Conservation (phyloP, 2,329 filamentous ascomycete species). For the Annulohypoxylon truncatum region DNA sequence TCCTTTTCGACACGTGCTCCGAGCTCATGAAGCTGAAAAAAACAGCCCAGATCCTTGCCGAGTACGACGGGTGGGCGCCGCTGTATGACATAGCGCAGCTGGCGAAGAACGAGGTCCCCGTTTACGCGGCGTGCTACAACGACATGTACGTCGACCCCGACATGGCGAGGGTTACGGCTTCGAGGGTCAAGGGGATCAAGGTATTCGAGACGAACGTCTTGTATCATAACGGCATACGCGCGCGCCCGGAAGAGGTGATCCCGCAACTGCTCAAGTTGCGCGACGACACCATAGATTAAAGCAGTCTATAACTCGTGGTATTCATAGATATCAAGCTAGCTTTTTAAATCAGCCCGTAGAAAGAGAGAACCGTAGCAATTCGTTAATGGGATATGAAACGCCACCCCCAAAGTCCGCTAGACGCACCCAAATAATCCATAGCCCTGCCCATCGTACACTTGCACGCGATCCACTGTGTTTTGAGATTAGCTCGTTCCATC, state of each 20-base stretch:
- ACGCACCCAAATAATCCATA: not conserved
- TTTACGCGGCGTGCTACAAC: slow-evolving; percentile 87
- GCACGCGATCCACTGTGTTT: not conserved
- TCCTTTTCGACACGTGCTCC: slow-evolving; percentile 83
- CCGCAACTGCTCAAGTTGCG: slow-evolving; percentile 80
- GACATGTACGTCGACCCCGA: slow-evolving; percentile 93
- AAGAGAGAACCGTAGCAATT: slow-evolving; percentile 6
- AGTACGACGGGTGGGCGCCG: slow-evolving; percentile 74
- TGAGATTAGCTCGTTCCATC: not conserved
- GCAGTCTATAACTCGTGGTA: not conserved
- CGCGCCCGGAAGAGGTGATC: slow-evolving; percentile 80
- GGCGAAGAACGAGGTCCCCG: slow-evolving; percentile 80
- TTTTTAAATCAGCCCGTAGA: not conserved
- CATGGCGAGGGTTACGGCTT: slow-evolving; percentile 78
- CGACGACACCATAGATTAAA: slow-evolving; percentile 71
- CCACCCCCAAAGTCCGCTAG: not conserved
- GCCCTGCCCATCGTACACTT: not conserved
- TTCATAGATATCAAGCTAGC: slow-evolving; percentile 6
- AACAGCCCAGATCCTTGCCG: slow-evolving; percentile 77
- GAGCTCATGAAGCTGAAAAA: slow-evolving; percentile 77
- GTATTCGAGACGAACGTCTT: slow-evolving; percentile 87
- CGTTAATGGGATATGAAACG: slow-evolving; percentile 8
- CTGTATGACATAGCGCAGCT: slow-evolving; percentile 83
- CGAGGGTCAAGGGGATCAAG: slow-evolving; percentile 79
- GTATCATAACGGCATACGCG: slow-evolving; percentile 86